Conservation (phyloP, 1,284 basidiomycete species). For the Papiliotrema nemorosa region DNA sequence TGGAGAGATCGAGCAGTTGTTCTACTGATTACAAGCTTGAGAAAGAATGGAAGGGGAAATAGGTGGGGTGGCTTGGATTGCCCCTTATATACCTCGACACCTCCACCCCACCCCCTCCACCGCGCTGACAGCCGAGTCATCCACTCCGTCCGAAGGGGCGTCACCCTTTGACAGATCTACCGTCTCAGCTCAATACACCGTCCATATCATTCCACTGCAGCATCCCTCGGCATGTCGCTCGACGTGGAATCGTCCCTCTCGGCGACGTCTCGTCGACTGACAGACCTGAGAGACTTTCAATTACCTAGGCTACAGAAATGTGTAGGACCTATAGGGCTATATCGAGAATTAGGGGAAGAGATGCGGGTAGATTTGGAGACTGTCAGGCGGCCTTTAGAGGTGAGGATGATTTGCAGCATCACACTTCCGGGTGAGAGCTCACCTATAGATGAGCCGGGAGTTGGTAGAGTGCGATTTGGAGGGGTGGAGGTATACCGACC, state of each 20-base stretch:
- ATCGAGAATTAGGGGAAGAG: slow-evolving; percentile 69
- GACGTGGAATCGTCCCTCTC: slow-evolving; percentile 7
- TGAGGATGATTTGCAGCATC: too few species aligned
- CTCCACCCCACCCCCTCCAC: not conserved
- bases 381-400: slow-evolving; percentile 65
- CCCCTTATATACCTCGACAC: not conserved
- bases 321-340: slow-evolving; percentile 61
- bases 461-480: not conserved
- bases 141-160: too few species aligned
- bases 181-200: too few species aligned
- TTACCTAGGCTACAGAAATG: slow-evolving; percentile 68
- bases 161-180: too few species aligned
- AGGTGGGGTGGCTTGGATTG: too few species aligned
- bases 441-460: slow-evolving; percentile 4
- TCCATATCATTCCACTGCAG: too few species aligned
- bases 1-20: too few species aligned
- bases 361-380: slow-evolving; percentile 68
- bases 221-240: not conserved
- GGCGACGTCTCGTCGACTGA: slow-evolving; percentile 57
- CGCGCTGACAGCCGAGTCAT: too few species aligned
- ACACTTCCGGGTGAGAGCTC: too few species aligned
- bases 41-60: too few species aligned
- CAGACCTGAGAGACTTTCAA: slow-evolving; percentile 65
- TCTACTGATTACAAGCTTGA: too few species aligned
- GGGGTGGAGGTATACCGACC: not conserved